phyloP scores from a whole-genome alignment of 352 stramenopile species.

The Globisporangium spinosum region DNA sequence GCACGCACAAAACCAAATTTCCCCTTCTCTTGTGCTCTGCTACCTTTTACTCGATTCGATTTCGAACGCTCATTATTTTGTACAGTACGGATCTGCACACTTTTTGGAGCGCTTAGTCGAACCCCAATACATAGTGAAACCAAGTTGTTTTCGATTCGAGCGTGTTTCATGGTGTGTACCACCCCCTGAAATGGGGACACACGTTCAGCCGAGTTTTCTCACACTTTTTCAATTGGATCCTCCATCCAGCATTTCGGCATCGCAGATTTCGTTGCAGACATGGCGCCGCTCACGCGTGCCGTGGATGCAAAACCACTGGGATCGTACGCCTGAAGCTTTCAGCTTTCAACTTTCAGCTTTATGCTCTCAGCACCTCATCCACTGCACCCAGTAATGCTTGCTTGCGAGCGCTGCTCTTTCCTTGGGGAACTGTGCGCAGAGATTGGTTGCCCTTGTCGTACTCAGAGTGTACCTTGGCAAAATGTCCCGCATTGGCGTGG shows the following conservation, averaged over 20 bases:
- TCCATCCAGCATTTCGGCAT: background rate
- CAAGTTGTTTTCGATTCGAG: background rate
- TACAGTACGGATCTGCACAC: background rate
- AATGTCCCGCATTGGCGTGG: background rate
- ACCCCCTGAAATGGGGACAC: background rate
- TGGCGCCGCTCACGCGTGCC: background rate
- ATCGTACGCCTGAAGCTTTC: background rate
- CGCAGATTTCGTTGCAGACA: slow-evolving; percentile 2
- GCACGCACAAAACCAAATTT: background rate
- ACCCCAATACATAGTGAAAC: background rate
- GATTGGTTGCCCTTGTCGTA: background rate
- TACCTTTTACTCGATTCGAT: background rate
- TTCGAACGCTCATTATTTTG: background rate
- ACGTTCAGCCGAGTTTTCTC: background rate
- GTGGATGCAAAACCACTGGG: background rate
- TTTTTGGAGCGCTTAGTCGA: slow-evolving; percentile 3
- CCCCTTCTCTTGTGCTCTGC: background rate
- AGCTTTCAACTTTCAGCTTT: background rate
- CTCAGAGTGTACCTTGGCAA: background rate
- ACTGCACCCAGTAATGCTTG: background rate
- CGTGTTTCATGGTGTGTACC: background rate
- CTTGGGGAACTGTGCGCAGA: background rate
- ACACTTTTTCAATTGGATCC: background rate
- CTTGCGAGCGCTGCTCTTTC: background rate
- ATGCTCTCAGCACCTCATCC: slow-evolving; percentile 6